Percentiles rank a stretch among this genome's conserved stretches.
Evolutionary conservation across 306 rosid species (phyloP).

Genomic region (Inga leiocalycina): DNA sequence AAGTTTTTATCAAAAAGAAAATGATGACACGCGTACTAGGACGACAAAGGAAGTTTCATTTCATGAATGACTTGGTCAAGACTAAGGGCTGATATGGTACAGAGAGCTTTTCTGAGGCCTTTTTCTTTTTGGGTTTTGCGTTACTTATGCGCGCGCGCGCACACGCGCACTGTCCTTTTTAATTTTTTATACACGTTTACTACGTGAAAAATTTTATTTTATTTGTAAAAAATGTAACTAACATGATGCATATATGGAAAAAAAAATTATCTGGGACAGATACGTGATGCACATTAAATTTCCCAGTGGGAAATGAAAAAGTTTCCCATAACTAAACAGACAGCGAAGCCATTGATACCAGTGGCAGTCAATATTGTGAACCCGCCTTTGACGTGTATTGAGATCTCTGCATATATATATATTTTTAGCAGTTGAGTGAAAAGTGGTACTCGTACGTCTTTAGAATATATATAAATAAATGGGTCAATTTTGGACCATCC

Average conservation of each 20-base stretch:
- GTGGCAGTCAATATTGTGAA: slow-evolving; percentile 37
- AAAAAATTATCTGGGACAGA: neutral
- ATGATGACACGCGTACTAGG: slow-evolving; percentile 30
- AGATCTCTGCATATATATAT: slow-evolving; percentile 30
- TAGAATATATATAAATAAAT: slow-evolving; percentile 31
- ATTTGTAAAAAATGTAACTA: neutral
- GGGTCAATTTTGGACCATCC: slow-evolving; percentile 50
- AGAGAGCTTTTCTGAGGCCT: slow-evolving; percentile 9
- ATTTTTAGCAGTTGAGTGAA: neutral
- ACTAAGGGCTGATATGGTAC: slow-evolving; percentile 24
- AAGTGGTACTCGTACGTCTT: neutral
- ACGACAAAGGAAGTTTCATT: slow-evolving; percentile 36
- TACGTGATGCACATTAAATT: neutral
- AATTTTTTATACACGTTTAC: neutral
- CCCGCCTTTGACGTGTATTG: slow-evolving; percentile 30
- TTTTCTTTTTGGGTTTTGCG: neutral
- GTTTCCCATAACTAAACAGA: neutral
- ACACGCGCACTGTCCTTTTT: neutral
- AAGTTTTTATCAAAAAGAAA: neutral
- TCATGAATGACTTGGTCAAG: slow-evolving; percentile 35
- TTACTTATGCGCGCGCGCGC: neutral
- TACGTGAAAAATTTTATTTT: neutral
- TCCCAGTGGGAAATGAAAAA: neutral
- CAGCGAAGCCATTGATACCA: neutral
- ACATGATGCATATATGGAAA: neutral